A percentile compares a stretch with the other conserved stretches of the same genome.
phyloP scores from a whole-genome alignment of 352 stramenopile species.

The Globisporangium rhizosaccharum region DNA sequence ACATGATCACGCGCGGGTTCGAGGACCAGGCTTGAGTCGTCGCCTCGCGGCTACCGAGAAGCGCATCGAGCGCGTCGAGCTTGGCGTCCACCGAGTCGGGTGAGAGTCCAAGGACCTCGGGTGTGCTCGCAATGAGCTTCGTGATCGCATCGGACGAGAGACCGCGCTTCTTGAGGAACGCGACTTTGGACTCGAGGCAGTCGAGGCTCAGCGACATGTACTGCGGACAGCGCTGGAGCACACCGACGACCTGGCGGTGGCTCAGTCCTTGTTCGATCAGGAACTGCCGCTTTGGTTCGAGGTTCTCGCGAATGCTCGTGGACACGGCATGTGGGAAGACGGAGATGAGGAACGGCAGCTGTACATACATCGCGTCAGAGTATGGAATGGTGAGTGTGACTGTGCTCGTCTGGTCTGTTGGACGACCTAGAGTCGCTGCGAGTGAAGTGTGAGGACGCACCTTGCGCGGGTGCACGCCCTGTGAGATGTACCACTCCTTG shows the following conservation, averaged over 20 bases:
- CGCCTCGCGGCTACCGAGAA: conserved; percentile 27
- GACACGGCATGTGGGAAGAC: conserved; percentile 39
- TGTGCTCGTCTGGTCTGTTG: too few species aligned
- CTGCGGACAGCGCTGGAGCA: conserved; percentile 37
- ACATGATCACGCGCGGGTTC: conserved; percentile 45
- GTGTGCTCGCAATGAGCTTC: conserved; percentile 28
- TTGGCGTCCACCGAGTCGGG: conserved; percentile 34
- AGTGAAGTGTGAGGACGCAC: conserved; percentile 8
- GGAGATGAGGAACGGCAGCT: conserved; percentile 54
- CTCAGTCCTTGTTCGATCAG: conserved; percentile 28
- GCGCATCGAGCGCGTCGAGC: conserved; percentile 28
- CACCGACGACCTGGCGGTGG: conserved; percentile 28
- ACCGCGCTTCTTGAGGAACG: conserved; percentile 24
- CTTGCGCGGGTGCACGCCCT: conserved; percentile 26
- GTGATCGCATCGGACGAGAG: conserved; percentile 25
- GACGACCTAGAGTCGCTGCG: too few species aligned
- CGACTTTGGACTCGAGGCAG: conserved; percentile 25
- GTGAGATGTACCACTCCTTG: conserved; percentile 31
- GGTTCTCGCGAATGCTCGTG: conserved; percentile 24
- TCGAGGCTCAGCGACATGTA: conserved; percentile 33
- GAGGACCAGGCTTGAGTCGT: conserved; percentile 16
- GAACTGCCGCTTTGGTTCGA: conserved; percentile 40
- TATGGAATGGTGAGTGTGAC: neutral
- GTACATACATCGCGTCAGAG: neutral
- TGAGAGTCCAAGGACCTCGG: conserved; percentile 34